phyloP scores from a whole-genome alignment of 305 asterid genomes.

The Fraxinus greggii region DNA sequence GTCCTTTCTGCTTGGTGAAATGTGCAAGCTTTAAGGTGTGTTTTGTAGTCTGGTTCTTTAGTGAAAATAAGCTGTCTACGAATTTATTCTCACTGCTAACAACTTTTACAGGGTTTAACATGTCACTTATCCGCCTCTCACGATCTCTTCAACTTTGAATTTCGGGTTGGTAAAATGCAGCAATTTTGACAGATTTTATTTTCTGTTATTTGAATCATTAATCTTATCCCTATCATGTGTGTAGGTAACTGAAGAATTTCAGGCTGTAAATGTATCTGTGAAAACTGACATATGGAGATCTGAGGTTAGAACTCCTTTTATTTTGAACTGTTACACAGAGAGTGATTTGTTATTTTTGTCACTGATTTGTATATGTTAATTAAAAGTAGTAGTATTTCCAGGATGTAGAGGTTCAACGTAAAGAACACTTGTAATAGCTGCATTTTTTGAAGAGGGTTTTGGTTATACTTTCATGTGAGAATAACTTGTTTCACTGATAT shows the following conservation, averaged over 20 bases:
- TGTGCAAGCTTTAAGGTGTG: conserved; percentile 93
- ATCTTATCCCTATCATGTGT: conserved; percentile 4
- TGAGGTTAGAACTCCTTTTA: conserved; percentile 58
- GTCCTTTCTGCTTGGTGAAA: conserved; percentile 97
- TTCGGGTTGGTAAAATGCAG: conserved; percentile 79
- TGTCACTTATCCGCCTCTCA: conserved; percentile 75
- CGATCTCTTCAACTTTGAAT: conserved; percentile 93
- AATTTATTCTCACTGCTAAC: conserved; percentile 18
- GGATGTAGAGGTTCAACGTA: neutral
- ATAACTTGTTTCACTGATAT: neutral
- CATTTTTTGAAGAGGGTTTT: neutral
- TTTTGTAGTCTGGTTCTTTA: conserved; percentile 21
- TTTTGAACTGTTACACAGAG: neutral
- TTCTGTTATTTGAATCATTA: neutral
- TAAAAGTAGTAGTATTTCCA: neutral
- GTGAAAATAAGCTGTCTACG: conserved; percentile 21
- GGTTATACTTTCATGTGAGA: neutral
- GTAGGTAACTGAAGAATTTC: conserved; percentile 91
- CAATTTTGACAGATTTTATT: conserved; percentile 16
- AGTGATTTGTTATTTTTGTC: neutral
- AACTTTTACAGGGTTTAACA: conserved; percentile 73
- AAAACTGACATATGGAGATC: conserved; percentile 79
- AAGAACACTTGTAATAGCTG: neutral
- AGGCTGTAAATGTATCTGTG: conserved; percentile 92
- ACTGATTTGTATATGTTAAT: conserved; percentile 2